Evolutionary conservation across 2,329 filamentous ascomycete genomes (phyloP).

Genomic region (Exophiala calicioides): DNA sequence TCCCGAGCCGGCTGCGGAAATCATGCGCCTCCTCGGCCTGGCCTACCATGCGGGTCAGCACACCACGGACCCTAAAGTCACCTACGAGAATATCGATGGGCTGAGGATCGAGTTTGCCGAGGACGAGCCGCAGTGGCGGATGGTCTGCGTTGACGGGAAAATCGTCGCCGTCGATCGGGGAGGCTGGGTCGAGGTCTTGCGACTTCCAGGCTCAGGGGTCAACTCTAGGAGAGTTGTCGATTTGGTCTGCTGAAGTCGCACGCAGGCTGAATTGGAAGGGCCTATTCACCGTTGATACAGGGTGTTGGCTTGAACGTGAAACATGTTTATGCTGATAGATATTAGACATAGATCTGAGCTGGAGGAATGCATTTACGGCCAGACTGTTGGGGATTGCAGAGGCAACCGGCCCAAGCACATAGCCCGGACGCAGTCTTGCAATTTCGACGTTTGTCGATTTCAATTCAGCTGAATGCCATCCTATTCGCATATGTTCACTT

Average conservation of each 20-base stretch:
- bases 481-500: too few relatives aligned
- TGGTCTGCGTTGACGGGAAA: slow-evolving; percentile 88
- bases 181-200: slow-evolving; percentile 68
- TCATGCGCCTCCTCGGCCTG: slow-evolving; percentile 73
- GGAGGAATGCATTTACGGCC: too few relatives aligned
- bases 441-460: too few relatives aligned
- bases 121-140: slow-evolving; percentile 71
- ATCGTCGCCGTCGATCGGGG: slow-evolving; percentile 72
- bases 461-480: too few relatives aligned
- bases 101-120: slow-evolving; percentile 68
- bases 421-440: too few relatives aligned
- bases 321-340: too few relatives aligned
- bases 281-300: too few relatives aligned
- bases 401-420: too few relatives aligned
- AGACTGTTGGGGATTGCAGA: too few relatives aligned
- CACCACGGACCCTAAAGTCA: slow-evolving; percentile 58
- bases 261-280: too few relatives aligned
- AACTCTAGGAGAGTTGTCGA: slow-evolving; percentile 46
- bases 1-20: slow-evolving; percentile 62
- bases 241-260: slow-evolving; percentile 28
- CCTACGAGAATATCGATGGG: slow-evolving; percentile 70
- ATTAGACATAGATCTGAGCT: too few relatives aligned
- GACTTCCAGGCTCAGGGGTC: slow-evolving; percentile 35
- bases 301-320: too few relatives aligned
- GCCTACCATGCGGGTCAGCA: slow-evolving; percentile 61